Evolutionary conservation across 225 moss, liverwort and hornwort genomes (phyloP), one percentile per base, ranked within the genome.

Genomic region (Sphagnum tenellum): DNA sequence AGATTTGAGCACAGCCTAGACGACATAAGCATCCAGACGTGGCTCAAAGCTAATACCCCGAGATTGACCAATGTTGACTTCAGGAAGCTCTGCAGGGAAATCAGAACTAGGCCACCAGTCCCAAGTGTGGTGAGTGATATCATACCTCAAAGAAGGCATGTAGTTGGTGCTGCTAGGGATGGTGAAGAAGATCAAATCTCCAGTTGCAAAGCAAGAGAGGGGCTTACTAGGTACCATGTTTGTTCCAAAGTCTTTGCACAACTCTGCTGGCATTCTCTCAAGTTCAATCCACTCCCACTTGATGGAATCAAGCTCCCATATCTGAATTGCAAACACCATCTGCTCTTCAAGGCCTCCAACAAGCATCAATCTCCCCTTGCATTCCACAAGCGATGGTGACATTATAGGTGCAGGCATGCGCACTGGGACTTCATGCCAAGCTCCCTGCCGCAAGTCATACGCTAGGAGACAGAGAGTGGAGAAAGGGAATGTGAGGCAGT

Each of bases 401-500:
- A 82, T 82, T 61, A 82, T 82, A 0, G 78, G 76, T 9, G 76
- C 73, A 2, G 82, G 82, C 82, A 82, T 82, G 60, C 68, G 8
- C 14, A 82, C 82, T 0, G 76, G 82, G 1, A 82, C 73, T 48
- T 78, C 82, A 1, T 70, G 73, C 82, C 82, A 82, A 0, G 48
- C 2, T 12, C 77, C 77, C 10, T 56, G 13, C 4, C 44, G 1
- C n/a, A 82, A 73, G 49, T 76, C 76, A 12, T 82, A 82, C 10
- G 78, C 75, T 6, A 82, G 78, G 63, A 82, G 82, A 2, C 75
- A 75, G 8, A 82, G 71, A 4, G 71, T 82, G n/a, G 78, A 76
- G 68, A 69, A 82, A 0, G 82, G 82, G 44, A 78, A 82, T 4
- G 82, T 82, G 2, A 82, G 82, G 48, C 82, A 82, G 71, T 82